Evolutionary conservation across 345 rosid species (phyloP).

Genomic region (Cardamine occulta): DNA sequence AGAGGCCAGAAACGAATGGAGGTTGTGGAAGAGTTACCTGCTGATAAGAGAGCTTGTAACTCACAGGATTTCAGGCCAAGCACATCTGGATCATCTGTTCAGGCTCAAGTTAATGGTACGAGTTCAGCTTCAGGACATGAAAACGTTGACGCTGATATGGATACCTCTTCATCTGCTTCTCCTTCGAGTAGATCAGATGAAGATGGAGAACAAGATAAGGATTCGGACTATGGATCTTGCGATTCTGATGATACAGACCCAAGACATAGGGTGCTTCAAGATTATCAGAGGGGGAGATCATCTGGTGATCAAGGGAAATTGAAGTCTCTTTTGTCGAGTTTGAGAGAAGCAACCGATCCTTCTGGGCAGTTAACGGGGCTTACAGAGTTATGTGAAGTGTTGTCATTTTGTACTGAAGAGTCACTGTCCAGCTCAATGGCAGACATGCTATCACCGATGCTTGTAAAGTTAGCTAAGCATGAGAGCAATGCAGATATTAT

Average conservation of each 20-base stretch:
- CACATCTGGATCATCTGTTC: slow-evolving; percentile 66
- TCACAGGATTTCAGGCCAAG: slow-evolving; percentile 79
- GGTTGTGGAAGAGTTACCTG: slow-evolving; percentile 72
- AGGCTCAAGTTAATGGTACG: slow-evolving; percentile 56
- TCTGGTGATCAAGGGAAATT: slow-evolving; percentile 68
- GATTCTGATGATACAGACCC: slow-evolving; percentile 77
- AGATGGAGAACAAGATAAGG: slow-evolving; percentile 79
- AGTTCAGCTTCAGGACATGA: slow-evolving; percentile 48
- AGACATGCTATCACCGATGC: slow-evolving; percentile 73
- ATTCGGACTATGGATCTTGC: slow-evolving; percentile 77
- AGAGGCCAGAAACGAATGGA: slow-evolving; percentile 94
- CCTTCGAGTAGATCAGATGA: slow-evolving; percentile 80
- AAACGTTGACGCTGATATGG: slow-evolving; percentile 70
- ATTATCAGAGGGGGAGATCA: slow-evolving; percentile 70
- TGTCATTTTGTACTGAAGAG: slow-evolving; percentile 85
- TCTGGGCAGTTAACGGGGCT: slow-evolving; percentile 67
- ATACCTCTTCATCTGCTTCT: slow-evolving; percentile 84
- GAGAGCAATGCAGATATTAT: slow-evolving; percentile 71
- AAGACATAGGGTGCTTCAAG: slow-evolving; percentile 56
- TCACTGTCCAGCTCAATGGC: slow-evolving; percentile 69
- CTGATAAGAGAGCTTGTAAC: slow-evolving; percentile 95
- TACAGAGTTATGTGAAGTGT: slow-evolving; percentile 84
- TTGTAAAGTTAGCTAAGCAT: slow-evolving; percentile 68
- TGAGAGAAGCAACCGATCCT: slow-evolving; percentile 63
- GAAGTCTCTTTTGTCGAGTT: slow-evolving; percentile 55